Base-by-base conservation (phyloP, 169 alveolate species). In the Cryptosporidium tyzzeri region DNA sequence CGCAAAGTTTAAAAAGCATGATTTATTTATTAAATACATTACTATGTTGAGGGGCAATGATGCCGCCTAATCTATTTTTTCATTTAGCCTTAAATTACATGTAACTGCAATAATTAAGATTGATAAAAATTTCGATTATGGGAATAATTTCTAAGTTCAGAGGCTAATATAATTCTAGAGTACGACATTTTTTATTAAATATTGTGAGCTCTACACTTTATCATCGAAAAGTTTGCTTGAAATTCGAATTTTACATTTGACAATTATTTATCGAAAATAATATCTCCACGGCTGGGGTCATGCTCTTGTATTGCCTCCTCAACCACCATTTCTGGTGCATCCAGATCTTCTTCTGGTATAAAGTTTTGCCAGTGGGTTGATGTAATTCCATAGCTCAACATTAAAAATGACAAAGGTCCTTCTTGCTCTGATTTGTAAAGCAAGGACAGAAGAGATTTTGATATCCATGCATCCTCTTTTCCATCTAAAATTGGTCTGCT, bases 321-420 rank as follows among this genome's bases (percentile, higher is more conserved):
- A 21, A 53, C 71, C 12, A 58, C 45, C 58, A n/a, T 29, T 41
- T 73, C 86, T 10, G 86, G 86, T 2, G 55, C 23, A 0, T 73
- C 71, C n/a, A 53, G 37, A 10, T 58, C 71, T 2, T 39, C 58
- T 26, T 58, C 58, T 6, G 68, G 70, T 2, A 50, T 14, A 21
- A 29, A 73, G 6, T 26, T 58, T 73, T 73, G 55, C 89, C 89
- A 80, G 50, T 80, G 59, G 23, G 44, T 10, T 18, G 55, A 33
- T n/a, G 23, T 26, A 37, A 62, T 44, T 7, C 80, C 89, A 44
- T 80, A 80, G 45, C 89, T 48, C 48, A 80, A n/a, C 53, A 80
- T 41, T 62, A 80, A 8, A 39, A 80, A 44, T 2, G 80, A 59
- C 8, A 80, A 39, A 33, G 89, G 62, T 0, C 45, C 75, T 18